Evolutionary conservation across 2,329 filamentous ascomycete genomes (phyloP).

Genomic region (Pseudopithomyces chartarum): DNA sequence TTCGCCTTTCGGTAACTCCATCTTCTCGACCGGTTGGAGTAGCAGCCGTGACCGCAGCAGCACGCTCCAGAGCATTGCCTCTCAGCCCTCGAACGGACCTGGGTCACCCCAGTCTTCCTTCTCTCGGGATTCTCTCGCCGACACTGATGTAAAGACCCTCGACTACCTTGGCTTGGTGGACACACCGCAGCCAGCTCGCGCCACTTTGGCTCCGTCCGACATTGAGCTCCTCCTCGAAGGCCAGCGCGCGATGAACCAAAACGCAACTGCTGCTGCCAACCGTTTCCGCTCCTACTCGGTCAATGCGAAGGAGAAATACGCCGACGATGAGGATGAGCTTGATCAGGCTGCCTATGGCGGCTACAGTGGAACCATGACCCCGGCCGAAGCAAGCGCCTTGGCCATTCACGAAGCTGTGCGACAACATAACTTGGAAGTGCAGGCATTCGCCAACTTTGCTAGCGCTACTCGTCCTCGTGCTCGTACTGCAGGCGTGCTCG

Average conservation of each 20-base stretch:
- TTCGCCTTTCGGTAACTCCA: conserved; percentile 80
- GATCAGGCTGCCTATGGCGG: conserved; percentile 64
- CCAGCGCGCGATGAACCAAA: conserved; percentile 59
- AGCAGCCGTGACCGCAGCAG: conserved; percentile 80
- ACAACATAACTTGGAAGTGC: conserved; percentile 90
- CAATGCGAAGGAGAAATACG: conserved; percentile 97
- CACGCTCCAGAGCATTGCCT: conserved; percentile 88
- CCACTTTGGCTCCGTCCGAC: conserved; percentile 69
- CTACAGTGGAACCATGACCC: conserved; percentile 65
- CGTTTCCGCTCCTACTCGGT: conserved; percentile 97
- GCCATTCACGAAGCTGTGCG: conserved; percentile 76
- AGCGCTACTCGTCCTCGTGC: conserved; percentile 83
- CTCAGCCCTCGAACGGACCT: conserved; percentile 82
- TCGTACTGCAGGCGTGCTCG: conserved; percentile 87
- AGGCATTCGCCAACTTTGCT: conserved; percentile 86
- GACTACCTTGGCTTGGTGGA: conserved; percentile 96
- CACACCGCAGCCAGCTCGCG: conserved; percentile 80
- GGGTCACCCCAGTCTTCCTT: conserved; percentile 86
- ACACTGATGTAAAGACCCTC: conserved; percentile 88
- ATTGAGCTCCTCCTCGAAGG: conserved; percentile 57
- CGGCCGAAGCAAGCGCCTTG: conserved; percentile 63
- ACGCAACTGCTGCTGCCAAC: conserved; percentile 75
- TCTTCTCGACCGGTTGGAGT: conserved; percentile 88
- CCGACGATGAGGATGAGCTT: conserved; percentile 77
- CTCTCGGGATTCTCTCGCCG: conserved; percentile 80